These are phyloP conservation scores for Leccinum solheimii DNA, from an alignment of 1,284 basidiomycete species.

Conservation along the genomic window DNA sequence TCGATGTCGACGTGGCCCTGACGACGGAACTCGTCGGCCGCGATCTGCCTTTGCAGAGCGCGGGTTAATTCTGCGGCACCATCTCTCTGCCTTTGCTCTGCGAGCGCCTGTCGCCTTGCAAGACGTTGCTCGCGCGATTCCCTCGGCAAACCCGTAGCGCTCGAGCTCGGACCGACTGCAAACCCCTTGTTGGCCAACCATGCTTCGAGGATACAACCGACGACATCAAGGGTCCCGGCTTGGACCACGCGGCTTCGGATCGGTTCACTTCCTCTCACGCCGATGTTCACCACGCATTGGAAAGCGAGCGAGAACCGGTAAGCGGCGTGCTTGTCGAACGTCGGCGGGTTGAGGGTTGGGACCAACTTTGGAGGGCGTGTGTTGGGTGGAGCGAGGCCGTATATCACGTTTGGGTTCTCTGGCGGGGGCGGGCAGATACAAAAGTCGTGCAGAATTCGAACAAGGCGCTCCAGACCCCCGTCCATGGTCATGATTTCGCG, in stretches of 20 bases:
- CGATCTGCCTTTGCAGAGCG: constrained; percentile 55
- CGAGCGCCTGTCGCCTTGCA: constrained; percentile 54
- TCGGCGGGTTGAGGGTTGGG: constrained; percentile 64
- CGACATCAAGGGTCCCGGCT: constrained; percentile 92
- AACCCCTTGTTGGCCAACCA: constrained; percentile 87
- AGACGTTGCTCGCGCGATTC: constrained; percentile 72
- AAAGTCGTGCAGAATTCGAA: constrained; percentile 89
- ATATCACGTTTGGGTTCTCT: constrained; percentile 69
- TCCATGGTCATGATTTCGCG: constrained; percentile 98
- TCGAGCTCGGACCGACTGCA: constrained; percentile 67
- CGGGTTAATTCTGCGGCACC: constrained; percentile 53
- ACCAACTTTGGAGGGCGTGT: constrained; percentile 51
- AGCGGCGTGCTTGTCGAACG: constrained; percentile 80
- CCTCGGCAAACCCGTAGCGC: constrained; percentile 60
- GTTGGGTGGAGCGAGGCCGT: constrained; percentile 67
- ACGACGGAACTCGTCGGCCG: constrained; percentile 16
- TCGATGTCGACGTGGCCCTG: constrained; percentile 10
- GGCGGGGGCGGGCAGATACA: constrained; percentile 75
- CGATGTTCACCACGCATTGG: constrained; percentile 97
- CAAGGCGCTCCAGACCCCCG: constrained; percentile 93
- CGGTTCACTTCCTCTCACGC: constrained; percentile 92
- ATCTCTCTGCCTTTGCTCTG: constrained; percentile 56
- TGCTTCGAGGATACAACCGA: constrained; percentile 91
- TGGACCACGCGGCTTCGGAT: constrained; percentile 94
- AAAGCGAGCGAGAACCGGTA: constrained; percentile 91